A percentile compares a stretch with the other conserved stretches of the same genome.
These are phyloP conservation scores for Colletotrichum plurivorum DNA, from an alignment of 2,329 filamentous ascomycete genomes.

Conservation along the genomic window DNA sequence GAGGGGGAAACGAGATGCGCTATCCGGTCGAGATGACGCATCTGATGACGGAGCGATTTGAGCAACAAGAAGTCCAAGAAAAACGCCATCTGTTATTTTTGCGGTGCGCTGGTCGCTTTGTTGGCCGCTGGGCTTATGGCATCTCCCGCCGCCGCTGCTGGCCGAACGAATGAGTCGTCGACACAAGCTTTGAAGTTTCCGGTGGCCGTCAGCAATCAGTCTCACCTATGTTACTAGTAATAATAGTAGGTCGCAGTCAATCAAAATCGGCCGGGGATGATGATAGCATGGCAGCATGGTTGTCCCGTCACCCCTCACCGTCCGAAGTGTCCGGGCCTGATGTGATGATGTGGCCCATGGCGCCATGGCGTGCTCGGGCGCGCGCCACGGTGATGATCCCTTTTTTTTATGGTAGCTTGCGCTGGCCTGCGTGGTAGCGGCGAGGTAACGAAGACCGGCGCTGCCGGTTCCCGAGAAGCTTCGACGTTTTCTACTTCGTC, in stretches of 20 bases:
- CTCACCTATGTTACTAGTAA: too few species aligned
- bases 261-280: not conserved
- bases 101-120: too few species aligned
- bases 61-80: too few species aligned
- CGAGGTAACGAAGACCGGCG: slow-evolving; percentile 3
- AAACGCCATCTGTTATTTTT: too few species aligned
- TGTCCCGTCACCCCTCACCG: slow-evolving; percentile 8
- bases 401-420: not conserved
- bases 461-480: slow-evolving; percentile 20
- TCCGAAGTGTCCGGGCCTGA: slow-evolving; percentile 23
- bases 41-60: not conserved
- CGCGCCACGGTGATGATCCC: slow-evolving; percentile 18
- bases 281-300: not conserved
- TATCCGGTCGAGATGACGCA: slow-evolving; percentile 12
- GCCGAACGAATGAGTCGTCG: slow-evolving; percentile 1
- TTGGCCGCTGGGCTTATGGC: not conserved
- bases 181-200: slow-evolving; percentile 17
- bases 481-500: not conserved
- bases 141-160: not conserved
- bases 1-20: too few species aligned
- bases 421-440: not conserved
- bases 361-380: slow-evolving; percentile 11
- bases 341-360: slow-evolving; percentile 31
- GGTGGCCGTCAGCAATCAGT: not conserved
- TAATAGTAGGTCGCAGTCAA: too few species aligned